Evolutionary conservation across 164 flowering plant genomes (phyloP).

Genomic region (Tetracentron sinense): DNA sequence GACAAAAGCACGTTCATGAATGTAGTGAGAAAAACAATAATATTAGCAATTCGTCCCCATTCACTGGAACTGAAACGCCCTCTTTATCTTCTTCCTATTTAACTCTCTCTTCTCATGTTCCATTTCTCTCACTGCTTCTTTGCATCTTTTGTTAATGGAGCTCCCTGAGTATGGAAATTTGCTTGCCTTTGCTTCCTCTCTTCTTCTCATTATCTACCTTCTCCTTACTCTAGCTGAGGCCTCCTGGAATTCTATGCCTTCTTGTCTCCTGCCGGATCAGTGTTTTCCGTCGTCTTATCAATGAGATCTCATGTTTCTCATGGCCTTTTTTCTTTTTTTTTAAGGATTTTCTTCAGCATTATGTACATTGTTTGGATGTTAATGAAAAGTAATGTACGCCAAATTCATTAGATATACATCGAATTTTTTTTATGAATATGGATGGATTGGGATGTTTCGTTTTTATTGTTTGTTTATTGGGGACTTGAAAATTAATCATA

Average conservation of each 20-base stretch:
- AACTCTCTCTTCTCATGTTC: too few species aligned
- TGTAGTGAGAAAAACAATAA: not conserved
- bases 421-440: too few species aligned
- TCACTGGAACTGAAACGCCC: not conserved
- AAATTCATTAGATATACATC: too few species aligned
- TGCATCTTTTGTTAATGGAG: not conserved
- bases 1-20: not conserved
- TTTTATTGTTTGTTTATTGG: too few species aligned
- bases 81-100: not conserved
- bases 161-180: not conserved
- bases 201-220: not conserved
- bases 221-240: slow-evolving; percentile 5
- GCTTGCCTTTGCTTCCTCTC: not conserved
- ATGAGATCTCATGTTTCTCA: not conserved
- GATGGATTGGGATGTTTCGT: too few species aligned
- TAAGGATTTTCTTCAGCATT: too few species aligned
- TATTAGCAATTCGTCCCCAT: not conserved
- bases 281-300: not conserved
- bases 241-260: slow-evolving; percentile 1
- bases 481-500: too few species aligned
- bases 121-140: too few species aligned
- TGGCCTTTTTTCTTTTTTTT: too few species aligned
- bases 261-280: not conserved
- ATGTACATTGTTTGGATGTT: too few species aligned
- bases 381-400: too few species aligned